Percentiles rank a stretch among this genome's conserved stretches.
phyloP scores from a whole-genome alignment of 352 stramenopile genomes.

The Phytophthora cajani region DNA sequence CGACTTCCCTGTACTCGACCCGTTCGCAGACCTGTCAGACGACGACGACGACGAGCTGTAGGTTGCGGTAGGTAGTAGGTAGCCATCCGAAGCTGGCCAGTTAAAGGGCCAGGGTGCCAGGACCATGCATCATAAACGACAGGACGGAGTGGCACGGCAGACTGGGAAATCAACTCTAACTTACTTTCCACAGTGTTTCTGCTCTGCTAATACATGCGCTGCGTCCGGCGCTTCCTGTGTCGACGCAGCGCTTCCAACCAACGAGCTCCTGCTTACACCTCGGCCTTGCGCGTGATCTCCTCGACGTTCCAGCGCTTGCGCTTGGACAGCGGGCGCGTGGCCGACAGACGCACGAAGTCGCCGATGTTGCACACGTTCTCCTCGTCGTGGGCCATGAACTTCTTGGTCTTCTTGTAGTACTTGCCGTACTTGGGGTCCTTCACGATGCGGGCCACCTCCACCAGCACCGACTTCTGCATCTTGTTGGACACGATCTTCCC shows the following conservation, averaged over 20 bases:
- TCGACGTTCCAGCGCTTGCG: constrained; percentile 91
- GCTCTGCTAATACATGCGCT: constrained; percentile 32
- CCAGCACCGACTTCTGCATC: constrained; percentile 97
- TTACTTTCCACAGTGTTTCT: constrained; percentile 53
- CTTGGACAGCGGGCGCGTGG: constrained; percentile 86
- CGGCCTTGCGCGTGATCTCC: constrained; percentile 88
- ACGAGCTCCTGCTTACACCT: constrained; percentile 59
- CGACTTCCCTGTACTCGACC: constrained; percentile 92
- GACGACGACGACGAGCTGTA: constrained; percentile 85
- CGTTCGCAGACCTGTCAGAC: constrained; percentile 77
- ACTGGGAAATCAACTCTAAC: constrained; percentile 52
- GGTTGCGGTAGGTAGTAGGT: neutral
- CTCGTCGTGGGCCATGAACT: constrained; percentile 98
- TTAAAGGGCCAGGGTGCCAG: neutral
- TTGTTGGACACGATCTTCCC: constrained; percentile 96
- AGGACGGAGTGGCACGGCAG: constrained; percentile 20
- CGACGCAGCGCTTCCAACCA: constrained; percentile 3
- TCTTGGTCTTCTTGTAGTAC: constrained; percentile 96
- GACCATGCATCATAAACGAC: constrained; percentile 13
- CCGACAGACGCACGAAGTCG: constrained; percentile 83
- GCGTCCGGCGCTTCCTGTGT: neutral
- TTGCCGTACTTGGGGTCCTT: constrained; percentile 96
- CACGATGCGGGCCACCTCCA: constrained; percentile 94
- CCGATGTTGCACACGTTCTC: constrained; percentile 93
- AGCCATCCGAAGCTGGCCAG: neutral